A percentile compares a stretch with the other conserved stretches of the same genome.
These are phyloP conservation scores for Fusarium agapanthi DNA, from an alignment of 2,329 filamentous ascomycete genomes.

Conservation along the genomic window DNA sequence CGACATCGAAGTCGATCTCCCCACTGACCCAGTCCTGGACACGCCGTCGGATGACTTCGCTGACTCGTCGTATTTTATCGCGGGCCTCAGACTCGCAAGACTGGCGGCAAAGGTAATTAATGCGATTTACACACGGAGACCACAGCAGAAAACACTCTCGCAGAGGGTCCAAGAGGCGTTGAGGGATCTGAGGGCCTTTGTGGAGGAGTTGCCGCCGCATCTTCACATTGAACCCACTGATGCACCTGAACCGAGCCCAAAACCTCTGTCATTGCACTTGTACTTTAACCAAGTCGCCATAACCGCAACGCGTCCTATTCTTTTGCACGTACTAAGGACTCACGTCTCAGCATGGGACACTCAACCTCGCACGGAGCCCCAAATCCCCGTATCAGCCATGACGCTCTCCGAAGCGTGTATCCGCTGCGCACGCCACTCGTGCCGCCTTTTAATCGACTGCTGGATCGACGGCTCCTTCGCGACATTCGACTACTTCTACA, in stretches of 20 bases:
- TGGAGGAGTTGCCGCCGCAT: constrained; percentile 43
- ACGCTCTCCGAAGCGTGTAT: constrained; percentile 56
- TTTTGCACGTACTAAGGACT: constrained; percentile 46
- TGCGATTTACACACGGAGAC: constrained; percentile 46
- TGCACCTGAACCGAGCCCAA: constrained; percentile 34
- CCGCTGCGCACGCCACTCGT: constrained; percentile 55
- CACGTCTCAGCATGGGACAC: constrained; percentile 42
- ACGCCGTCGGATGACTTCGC: constrained; percentile 43
- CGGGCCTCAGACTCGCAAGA: constrained; percentile 51
- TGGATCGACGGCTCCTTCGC: constrained; percentile 58
- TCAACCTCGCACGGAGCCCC: constrained; percentile 25
- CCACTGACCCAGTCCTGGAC: constrained; percentile 46
- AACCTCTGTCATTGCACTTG: constrained; percentile 46
- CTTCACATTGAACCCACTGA: constrained; percentile 44
- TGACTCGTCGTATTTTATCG: constrained; percentile 45
- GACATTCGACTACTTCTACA: constrained; percentile 57
- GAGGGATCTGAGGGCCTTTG: constrained; percentile 44
- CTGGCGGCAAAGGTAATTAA: constrained; percentile 42
- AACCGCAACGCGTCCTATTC: constrained; percentile 46
- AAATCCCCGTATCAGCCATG: constrained; percentile 45
- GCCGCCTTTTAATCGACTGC: constrained; percentile 51
- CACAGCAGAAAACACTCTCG: constrained; percentile 43
- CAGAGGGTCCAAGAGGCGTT: constrained; percentile 46
- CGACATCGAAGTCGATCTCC: constrained; percentile 56
- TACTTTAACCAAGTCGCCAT: constrained; percentile 48